Evolutionary conservation across 176 grass and related monocot genomes (phyloP).

Genomic region (Carex kokanica): DNA sequence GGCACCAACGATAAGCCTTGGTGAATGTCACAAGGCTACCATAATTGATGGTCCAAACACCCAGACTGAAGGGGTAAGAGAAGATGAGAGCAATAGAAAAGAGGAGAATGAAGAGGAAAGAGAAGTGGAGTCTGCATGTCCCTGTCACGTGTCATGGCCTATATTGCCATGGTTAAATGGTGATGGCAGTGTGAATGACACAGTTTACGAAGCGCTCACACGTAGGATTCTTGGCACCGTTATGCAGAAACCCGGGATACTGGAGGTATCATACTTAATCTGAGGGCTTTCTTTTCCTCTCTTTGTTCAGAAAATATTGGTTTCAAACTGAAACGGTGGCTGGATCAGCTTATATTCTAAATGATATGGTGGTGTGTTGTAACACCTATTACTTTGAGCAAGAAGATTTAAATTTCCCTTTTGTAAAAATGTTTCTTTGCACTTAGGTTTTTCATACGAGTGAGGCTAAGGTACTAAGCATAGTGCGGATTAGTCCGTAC

Average conservation of each 20-base stretch:
- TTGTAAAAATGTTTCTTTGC: neutral
- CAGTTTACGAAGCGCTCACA: conserved; percentile 64
- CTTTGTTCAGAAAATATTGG: conserved; percentile 10
- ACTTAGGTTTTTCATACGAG: neutral
- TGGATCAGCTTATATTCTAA: conserved; percentile 1
- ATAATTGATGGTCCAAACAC: conserved; percentile 50
- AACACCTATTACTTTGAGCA: neutral
- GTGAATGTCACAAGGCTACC: conserved; percentile 74
- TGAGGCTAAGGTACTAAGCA: no score
- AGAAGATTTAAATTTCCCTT: conserved; percentile 6
- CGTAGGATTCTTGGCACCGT: conserved; percentile 69
- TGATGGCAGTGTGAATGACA: conserved; percentile 77
- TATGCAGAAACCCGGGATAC: conserved; percentile 79
- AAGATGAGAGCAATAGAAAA: neutral
- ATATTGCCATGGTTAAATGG: conserved; percentile 98
- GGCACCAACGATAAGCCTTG: conserved; percentile 49
- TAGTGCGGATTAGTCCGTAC: no score
- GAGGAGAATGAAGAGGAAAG: conserved; percentile 16
- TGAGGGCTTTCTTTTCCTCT: neutral
- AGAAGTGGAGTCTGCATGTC: conserved; percentile 33
- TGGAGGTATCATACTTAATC: conserved; percentile 50
- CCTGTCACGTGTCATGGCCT: conserved; percentile 41
- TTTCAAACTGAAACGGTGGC: neutral
- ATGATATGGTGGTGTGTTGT: conserved; percentile 1
- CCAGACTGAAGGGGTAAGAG: neutral